Percentiles rank a stretch among this genome's conserved stretches.
Evolutionary conservation across 371 early-diverging fungal genomes (phyloP).

Genomic region (Capillidium heterosporum): DNA sequence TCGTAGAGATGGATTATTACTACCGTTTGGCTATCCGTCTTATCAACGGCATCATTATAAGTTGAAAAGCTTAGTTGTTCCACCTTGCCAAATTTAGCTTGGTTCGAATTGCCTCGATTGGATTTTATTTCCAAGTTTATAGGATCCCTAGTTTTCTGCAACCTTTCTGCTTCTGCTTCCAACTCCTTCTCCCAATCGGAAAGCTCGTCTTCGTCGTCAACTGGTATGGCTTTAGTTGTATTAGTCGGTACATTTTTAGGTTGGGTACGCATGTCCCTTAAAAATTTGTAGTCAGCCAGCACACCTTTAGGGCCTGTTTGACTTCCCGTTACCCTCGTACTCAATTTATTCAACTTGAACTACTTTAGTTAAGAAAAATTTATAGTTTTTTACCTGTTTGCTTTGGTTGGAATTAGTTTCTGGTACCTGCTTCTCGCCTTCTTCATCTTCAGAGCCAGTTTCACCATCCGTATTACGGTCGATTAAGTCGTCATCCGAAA

Average conservation of each 20-base stretch:
- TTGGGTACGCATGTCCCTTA: slow-evolving; percentile 8
- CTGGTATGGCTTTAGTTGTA: no score
- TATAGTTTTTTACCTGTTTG: no score
- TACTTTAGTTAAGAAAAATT: no score
- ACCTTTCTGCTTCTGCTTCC: background rate
- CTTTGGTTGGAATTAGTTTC: no score
- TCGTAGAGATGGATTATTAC: slow-evolving; percentile 1
- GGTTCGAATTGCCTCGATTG: no score
- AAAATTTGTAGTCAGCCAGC: slow-evolving; percentile 24
- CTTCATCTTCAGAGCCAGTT: no score
- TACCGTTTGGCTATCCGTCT: background rate
- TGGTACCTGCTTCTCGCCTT: no score
- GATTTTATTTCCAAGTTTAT: no score
- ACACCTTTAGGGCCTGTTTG: slow-evolving; percentile 41
- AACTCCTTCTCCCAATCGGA: background rate
- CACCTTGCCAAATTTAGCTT: background rate
- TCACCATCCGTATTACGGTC: no score
- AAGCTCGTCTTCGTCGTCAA: background rate
- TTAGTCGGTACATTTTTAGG: background rate
- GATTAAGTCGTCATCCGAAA: no score
- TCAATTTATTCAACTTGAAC: no score
- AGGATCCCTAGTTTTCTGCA: background rate
- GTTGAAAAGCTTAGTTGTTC: background rate
- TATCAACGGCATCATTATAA: background rate
- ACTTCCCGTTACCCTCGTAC: no score